Percentiles rank a stretch among this genome's conserved stretches.
Evolutionary conservation across 2,329 filamentous ascomycete genomes (phyloP).

Genomic region (Pseudogymnoascus sp.): DNA sequence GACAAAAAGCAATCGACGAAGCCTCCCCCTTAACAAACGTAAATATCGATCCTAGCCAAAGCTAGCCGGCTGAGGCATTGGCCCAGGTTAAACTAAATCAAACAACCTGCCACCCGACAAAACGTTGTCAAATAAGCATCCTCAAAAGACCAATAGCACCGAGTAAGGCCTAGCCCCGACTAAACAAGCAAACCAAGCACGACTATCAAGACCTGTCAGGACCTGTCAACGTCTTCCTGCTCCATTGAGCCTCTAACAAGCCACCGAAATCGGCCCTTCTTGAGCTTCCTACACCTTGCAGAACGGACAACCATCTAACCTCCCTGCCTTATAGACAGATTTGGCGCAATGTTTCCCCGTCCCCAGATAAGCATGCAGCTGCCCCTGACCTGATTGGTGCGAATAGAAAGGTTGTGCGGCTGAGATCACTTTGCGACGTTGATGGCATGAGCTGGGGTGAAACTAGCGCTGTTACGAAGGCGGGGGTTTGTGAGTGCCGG

Average conservation of each 20-base stretch:
- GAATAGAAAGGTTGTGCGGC: neutral
- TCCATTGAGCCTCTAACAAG: neutral
- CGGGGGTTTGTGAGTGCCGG: neutral
- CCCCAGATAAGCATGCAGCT: neutral
- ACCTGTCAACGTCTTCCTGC: neutral
- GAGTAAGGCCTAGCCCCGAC: neutral
- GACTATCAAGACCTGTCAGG: neutral
- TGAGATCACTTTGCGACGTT: neutral
- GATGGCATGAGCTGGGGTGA: neutral
- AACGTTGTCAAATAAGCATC: neutral
- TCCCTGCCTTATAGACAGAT: neutral
- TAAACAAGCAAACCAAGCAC: neutral
- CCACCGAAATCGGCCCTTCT: neutral
- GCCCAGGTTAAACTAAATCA: neutral
- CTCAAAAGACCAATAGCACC: neutral
- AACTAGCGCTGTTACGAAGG: neutral
- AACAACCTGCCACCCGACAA: too few relatives aligned
- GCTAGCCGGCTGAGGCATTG: neutral
- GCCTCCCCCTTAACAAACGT: neutral
- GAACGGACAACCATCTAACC: neutral
- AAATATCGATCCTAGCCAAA: neutral
- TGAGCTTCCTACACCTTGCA: neutral
- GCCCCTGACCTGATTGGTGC: neutral
- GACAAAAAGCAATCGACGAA: too few relatives aligned
- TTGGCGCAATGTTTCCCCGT: neutral